These are phyloP conservation scores for Hypomyces rosellus DNA, from an alignment of 2,329 filamentous ascomycete species.

Conservation along the genomic window DNA sequence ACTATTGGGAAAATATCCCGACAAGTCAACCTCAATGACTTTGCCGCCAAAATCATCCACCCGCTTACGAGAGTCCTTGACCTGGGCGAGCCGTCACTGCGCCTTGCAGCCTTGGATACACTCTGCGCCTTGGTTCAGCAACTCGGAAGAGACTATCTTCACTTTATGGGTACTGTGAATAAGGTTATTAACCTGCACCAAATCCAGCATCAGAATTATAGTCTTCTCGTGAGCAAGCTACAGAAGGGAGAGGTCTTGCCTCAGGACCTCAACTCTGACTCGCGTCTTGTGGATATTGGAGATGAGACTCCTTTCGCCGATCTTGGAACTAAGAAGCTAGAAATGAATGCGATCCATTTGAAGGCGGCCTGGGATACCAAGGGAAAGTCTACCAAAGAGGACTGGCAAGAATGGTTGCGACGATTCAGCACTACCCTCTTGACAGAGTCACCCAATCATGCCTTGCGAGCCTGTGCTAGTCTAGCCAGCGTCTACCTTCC, in stretches of 20 bases:
- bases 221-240: conserved; percentile 83
- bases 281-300: conserved; percentile 67
- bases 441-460: conserved; percentile 92
- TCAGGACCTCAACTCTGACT: conserved; percentile 84
- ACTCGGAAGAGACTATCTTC: conserved; percentile 87
- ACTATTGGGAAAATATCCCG: conserved; percentile 90
- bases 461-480: conserved; percentile 84
- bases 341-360: conserved; percentile 95
- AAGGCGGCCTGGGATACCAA: conserved; percentile 97
- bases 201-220: conserved; percentile 85
- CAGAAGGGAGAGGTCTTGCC: conserved; percentile 94
- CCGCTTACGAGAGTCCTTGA: conserved; percentile 78
- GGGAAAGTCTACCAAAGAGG: conserved; percentile 93
- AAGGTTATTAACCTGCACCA: conserved; percentile 75
- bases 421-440: conserved; percentile 92
- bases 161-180: conserved; percentile 90
- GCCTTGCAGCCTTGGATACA: conserved; percentile 82
- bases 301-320: conserved; percentile 81
- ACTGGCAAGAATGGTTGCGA: conserved; percentile 99
- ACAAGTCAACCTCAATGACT: conserved; percentile 96
- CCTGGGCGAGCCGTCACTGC: conserved; percentile 64
- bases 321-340: conserved; percentile 84
- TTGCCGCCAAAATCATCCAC: conserved; percentile 92
- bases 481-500: conserved; percentile 88
- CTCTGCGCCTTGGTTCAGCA: conserved; percentile 94